Evolutionary conservation across 805 yeast genomes (phyloP), one percentile per base, ranked within the genome.

Genomic region (Ogataea kodamae): DNA sequence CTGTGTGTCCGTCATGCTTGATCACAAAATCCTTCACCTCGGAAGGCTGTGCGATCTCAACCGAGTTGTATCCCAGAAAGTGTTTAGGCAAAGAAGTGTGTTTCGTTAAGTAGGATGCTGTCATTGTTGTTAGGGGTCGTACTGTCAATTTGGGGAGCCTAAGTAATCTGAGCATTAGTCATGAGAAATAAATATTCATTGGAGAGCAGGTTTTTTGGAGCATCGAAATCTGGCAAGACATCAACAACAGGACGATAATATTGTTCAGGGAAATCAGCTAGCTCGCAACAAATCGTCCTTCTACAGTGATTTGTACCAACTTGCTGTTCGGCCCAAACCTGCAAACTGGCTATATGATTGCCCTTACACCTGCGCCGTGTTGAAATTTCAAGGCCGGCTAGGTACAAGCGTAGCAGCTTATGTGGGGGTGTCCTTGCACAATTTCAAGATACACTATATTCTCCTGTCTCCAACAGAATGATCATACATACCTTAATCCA

Each of bases 1-100:
- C 95, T 5, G 98, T 88, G 67, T 92, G 99, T 57, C 99, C 99
- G 35, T 84, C 86, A 54, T 83, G 84, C 32, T 74, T 69, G 50
- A 71, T 72, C 45, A 94, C 96, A 56, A 88, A 92, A 55, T 86
- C 90, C 48, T 83, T 83, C 33, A 90, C 78, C 20, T 68, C 68
- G 19, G 84, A 71, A n/a, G 85, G 81, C 50, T 84, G 87, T 14
- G 95, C 95, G 15, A 58, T 68, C 23, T 76, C 81, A 26, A 87
- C 68, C 22, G 92, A 72, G 61, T 89, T 86, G 38, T 80, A 70
- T 37, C 98, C 98, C 37, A 76, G 61, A 65, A 89, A 92, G 62
- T 88, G 83, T 22, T 72, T 39, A 18, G 96, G 79, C 48, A 89
- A 65, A 5, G 56, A 45, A 31, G 50, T 42, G 29, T 57, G 62